Percentiles rank a stretch among this genome's conserved stretches.
Evolutionary conservation across 202 grass and related monocot genomes (phyloP).

Genomic region (Sporobolus alterniflorus): DNA sequence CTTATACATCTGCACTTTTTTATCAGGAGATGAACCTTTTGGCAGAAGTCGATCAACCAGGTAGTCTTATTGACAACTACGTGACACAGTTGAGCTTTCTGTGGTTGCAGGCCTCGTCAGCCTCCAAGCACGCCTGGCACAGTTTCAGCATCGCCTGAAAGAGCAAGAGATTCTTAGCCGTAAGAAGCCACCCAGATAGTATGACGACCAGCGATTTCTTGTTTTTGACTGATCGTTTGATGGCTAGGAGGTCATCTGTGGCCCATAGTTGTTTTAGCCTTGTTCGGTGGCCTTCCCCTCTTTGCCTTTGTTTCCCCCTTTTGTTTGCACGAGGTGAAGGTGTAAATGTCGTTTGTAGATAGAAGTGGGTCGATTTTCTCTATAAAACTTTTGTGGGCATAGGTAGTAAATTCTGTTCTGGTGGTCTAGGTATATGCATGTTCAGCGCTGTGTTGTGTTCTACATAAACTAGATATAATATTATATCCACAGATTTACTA

Average conservation of each 20-base stretch:
- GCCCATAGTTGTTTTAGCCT: neutral
- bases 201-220: neutral
- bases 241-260: slow-evolving; percentile 6
- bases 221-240: neutral
- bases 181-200: slow-evolving; percentile 71
- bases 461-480: too few relatives aligned
- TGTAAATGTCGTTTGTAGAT: slow-evolving; percentile 43
- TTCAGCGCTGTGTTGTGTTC: too few relatives aligned
- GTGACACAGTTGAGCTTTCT: slow-evolving; percentile 90
- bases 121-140: slow-evolving; percentile 83
- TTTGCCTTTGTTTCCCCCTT: slow-evolving; percentile 24
- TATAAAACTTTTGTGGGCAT: slow-evolving; percentile 12
- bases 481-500: too few relatives aligned
- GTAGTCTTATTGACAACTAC: slow-evolving; percentile 94
- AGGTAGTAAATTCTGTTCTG: too few relatives aligned
- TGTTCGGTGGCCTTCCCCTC: slow-evolving; percentile 42
- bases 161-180: slow-evolving; percentile 97
- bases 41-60: slow-evolving; percentile 97
- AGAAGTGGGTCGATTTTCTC: slow-evolving; percentile 32
- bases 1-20: slow-evolving; percentile 34
- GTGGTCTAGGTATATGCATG: too few relatives aligned
- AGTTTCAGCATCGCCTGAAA: slow-evolving; percentile 95
- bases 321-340: slow-evolving; percentile 31
- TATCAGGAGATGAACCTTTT: slow-evolving; percentile 98
- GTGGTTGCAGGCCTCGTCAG: slow-evolving; percentile 83